Conservation (phyloP, 495 filamentous ascomycete genomes). For the Penicillium ochrochloron region DNA sequence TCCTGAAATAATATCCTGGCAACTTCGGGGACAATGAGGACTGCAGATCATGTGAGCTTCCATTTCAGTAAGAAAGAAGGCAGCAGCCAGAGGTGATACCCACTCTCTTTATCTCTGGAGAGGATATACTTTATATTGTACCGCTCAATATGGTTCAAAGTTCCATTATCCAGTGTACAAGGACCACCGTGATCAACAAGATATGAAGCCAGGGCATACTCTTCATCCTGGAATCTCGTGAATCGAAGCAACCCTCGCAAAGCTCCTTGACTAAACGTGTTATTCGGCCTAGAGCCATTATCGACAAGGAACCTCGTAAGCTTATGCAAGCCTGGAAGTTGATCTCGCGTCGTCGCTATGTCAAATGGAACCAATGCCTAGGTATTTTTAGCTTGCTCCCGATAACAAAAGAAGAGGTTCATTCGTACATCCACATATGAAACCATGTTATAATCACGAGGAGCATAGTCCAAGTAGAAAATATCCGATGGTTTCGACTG, state of each 20-base stretch:
- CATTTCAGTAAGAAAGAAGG: background rate
- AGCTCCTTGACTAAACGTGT: constrained; percentile 1
- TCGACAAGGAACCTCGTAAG: constrained; percentile 3
- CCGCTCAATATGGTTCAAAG: background rate
- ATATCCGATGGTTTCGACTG: constrained; percentile 2
- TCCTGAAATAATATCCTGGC: background rate
- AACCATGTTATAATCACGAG: background rate
- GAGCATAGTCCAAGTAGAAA: background rate
- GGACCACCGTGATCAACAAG: constrained; percentile 8
- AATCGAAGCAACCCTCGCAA: background rate
- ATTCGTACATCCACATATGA: constrained; percentile 1
- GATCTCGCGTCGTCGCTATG: background rate
- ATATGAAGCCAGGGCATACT: constrained; percentile 2
- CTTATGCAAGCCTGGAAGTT: constrained; percentile 1
- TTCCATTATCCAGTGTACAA: background rate
- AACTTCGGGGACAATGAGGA: constrained; percentile 4
- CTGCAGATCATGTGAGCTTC: background rate
- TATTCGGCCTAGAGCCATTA: background rate
- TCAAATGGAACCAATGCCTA: background rate
- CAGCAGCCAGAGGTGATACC: background rate
- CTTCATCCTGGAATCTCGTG: background rate
- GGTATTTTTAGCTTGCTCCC: background rate
- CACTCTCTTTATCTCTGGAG: background rate
- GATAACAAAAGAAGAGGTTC: background rate
- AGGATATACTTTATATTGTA: constrained; percentile 6